Conservation (phyloP, 495 filamentous ascomycete genomes). For the Tuber melanosporum region DNA sequence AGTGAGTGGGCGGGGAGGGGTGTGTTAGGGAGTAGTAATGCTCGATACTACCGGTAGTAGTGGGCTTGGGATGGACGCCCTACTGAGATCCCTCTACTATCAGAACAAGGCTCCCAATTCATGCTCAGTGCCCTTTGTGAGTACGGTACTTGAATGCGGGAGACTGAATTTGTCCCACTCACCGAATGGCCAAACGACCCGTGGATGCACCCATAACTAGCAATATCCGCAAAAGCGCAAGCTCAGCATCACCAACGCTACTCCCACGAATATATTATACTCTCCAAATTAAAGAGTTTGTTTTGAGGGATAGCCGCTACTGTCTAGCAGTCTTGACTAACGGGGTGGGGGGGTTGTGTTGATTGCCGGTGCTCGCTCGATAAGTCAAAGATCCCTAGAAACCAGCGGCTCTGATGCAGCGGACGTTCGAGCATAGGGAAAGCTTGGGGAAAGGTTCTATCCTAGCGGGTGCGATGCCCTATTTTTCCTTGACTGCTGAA, state of each 20-base stretch:
- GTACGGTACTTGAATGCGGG: background rate
- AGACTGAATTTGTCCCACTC: background rate
- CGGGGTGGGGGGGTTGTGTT: background rate
- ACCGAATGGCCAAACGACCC: background rate
- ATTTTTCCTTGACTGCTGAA: no score
- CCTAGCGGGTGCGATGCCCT: background rate
- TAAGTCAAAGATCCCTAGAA: background rate
- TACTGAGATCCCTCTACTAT: background rate
- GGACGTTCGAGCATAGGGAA: background rate
- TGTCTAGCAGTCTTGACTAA: background rate
- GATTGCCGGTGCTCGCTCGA: background rate
- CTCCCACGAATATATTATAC: background rate
- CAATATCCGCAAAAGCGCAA: background rate
- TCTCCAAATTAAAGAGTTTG: no score
- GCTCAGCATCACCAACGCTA: background rate
- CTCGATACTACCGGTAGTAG: background rate
- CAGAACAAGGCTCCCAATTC: background rate
- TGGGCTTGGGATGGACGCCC: background rate
- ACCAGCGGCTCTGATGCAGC: background rate
- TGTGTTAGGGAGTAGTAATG: background rate
- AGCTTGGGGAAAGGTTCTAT: background rate
- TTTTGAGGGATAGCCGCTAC: background rate
- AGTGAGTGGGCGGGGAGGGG: background rate
- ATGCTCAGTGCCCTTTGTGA: background rate
- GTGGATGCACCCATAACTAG: background rate